Conservation (phyloP, 306 rosid genomes). For the Urtica urens region DNA sequence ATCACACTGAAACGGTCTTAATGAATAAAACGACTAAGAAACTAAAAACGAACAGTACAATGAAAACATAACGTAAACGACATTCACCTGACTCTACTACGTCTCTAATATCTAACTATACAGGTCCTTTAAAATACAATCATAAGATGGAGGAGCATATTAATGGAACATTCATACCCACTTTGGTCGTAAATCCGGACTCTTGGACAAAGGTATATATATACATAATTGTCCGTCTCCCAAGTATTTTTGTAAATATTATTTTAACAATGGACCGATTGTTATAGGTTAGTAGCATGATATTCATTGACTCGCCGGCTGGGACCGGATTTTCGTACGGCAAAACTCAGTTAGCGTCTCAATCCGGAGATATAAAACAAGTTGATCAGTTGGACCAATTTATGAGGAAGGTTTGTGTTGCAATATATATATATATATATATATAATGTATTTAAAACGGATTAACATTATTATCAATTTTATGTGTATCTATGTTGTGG, state of each 20-base stretch:
- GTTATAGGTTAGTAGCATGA: constrained; percentile 36
- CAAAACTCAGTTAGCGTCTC: constrained; percentile 12
- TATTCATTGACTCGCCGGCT: constrained; percentile 54
- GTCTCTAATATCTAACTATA: not conserved
- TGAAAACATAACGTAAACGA: not conserved
- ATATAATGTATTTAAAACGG: too few relatives aligned
- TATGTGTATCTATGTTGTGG: not conserved
- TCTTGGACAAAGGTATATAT: constrained; percentile 65
- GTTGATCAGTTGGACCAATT: constrained; percentile 36
- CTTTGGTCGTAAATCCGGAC: constrained; percentile 26
- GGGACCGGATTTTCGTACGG: constrained; percentile 63
- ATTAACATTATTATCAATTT: not conserved
- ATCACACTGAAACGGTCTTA: too few relatives aligned
- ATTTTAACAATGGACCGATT: not conserved
- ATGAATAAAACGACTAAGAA: too few relatives aligned
- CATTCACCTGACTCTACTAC: not conserved
- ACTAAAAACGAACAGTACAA: not conserved
- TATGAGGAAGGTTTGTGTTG: constrained; percentile 30
- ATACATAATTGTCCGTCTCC: too few relatives aligned
- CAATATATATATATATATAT: not conserved
- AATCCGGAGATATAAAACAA: constrained; percentile 25
- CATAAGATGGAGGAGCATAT: too few relatives aligned
- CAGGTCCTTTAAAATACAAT: constrained; percentile 52
- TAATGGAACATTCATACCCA: constrained; percentile 50
- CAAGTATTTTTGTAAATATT: not conserved